Evolutionary conservation across 2,329 filamentous ascomycete species (phyloP).

Genomic region (Blumeria graminis): DNA sequence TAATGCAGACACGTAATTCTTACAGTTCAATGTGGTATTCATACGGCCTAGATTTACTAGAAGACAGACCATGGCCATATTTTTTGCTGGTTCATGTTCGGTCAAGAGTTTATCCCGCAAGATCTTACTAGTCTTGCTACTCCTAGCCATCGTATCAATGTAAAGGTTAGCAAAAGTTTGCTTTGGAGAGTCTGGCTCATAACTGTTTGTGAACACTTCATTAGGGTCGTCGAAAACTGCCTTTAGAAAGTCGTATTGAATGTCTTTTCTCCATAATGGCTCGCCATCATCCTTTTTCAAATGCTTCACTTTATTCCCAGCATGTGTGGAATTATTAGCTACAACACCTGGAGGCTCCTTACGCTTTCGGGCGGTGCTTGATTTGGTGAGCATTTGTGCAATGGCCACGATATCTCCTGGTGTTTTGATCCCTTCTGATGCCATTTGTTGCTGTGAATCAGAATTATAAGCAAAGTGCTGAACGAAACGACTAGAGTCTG

Average conservation of each 20-base stretch:
- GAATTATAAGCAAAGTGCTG: constrained; percentile 10
- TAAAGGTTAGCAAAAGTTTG: constrained; percentile 87
- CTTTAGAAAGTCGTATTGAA: constrained; percentile 68
- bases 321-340: constrained; percentile 11
- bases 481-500: constrained; percentile 11
- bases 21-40: constrained; percentile 97
- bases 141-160: constrained; percentile 94
- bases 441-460: constrained; percentile 10
- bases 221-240: constrained; percentile 53
- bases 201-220: constrained; percentile 73
- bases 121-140: constrained; percentile 97
- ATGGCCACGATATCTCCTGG: constrained; percentile 6
- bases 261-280: constrained; percentile 67
- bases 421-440: constrained; percentile 13
- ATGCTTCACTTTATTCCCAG: constrained; percentile 44
- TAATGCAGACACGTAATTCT: constrained; percentile 13
- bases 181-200: constrained; percentile 38
- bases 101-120: constrained; percentile 87
- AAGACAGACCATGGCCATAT: constrained; percentile 98
- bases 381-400: constrained; percentile 4
- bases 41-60: constrained; percentile 93
- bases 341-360: constrained; percentile 8
- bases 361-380: constrained; percentile 7
- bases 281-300: constrained; percentile 77
- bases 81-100: constrained; percentile 76